Base-by-base conservation (phyloP, 2,329 filamentous ascomycete species). In the Teratosphaeriaceae sp. region DNA sequence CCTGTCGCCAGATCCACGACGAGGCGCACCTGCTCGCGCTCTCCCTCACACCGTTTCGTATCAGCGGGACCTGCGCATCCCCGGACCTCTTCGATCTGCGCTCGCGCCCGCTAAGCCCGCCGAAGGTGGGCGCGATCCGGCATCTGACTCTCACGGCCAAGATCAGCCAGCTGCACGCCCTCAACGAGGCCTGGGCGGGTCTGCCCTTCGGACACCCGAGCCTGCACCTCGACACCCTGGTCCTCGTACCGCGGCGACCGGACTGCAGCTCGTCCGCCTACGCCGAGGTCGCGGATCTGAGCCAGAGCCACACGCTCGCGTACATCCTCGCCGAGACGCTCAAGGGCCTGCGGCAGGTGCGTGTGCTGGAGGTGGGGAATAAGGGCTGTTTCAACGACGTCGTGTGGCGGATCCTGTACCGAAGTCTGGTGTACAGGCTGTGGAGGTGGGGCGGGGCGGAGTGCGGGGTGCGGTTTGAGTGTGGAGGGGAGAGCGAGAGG, bases 301-400 rank as follows among this genome's bases (percentile, higher is more conserved):
- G 51, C 31, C 60, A 64, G 33, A 49, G 50, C 16, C 62, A 65
- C 40, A 63, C 60, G 11, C 48, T 65, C 35, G 61, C 61, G 6
- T 63, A 63, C 46, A 58, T 64, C 35, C 52, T 65, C 35, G 54
- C 56, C 30, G 62, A 65, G 53, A 63, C 59, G 19, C 41, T 63
- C 20, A 59, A 60, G 48, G 49, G 53, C 30, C 45, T 64, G 45
- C 22, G 54, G 5, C 55, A 56, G 7, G 57, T 65, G 2, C 34
- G 48, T 18, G 50, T 46, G 37, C 45, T 65, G 11, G 47, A 57
- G 27, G 58, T 65, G 37, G 40, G 53, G 41, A 64, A 64, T 36
- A 27, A 54, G 23, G 55, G 49, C 3, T 62, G 58, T 34, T 65
- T 64, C 49, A 56, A 58, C 31, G 53, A 55, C 16, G 51, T 49